A percentile compares a stretch with the other conserved stretches of the same genome.
phyloP scores from a whole-genome alignment of 2,329 filamentous ascomycete genomes.

The Ophiocordyceps camponoti-leonardi region DNA sequence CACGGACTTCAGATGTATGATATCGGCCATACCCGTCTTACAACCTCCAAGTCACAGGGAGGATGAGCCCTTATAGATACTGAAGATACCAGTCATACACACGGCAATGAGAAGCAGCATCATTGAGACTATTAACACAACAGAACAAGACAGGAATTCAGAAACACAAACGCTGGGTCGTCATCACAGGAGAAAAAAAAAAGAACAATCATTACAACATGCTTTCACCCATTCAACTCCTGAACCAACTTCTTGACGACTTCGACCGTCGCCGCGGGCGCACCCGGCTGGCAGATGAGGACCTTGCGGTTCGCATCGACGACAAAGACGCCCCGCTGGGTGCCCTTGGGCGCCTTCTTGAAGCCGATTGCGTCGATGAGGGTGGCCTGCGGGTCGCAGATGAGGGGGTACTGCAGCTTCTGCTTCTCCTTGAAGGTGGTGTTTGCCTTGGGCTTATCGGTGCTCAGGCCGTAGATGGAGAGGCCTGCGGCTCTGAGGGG shows the following conservation, averaged over 20 bases:
- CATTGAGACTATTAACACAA: too few relatives aligned
- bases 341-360: slow-evolving; percentile 69
- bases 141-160: too few relatives aligned
- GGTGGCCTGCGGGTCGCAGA: slow-evolving; percentile 61
- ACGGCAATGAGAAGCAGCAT: too few relatives aligned
- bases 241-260: slow-evolving; percentile 57
- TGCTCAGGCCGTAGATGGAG: slow-evolving; percentile 76
- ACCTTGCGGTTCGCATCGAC: slow-evolving; percentile 71
- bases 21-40: too few relatives aligned
- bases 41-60: too few relatives aligned
- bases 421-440: slow-evolving; percentile 86
- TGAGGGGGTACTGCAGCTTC: slow-evolving; percentile 69
- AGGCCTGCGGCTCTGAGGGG: slow-evolving; percentile 63
- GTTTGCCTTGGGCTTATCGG: slow-evolving; percentile 80
- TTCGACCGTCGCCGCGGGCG: slow-evolving; percentile 61
- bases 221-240: slow-evolving; percentile 11
- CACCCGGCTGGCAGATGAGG: slow-evolving; percentile 55
- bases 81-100: too few relatives aligned
- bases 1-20: too few relatives aligned
- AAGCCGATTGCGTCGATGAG: slow-evolving; percentile 80
- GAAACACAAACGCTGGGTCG: not conserved
- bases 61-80: too few relatives aligned
- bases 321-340: slow-evolving; percentile 73
- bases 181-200: too few relatives aligned
- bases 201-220: not conserved